Evolutionary conservation across 75 land plant genomes (phyloP).

Genomic region (Picea glauca): DNA sequence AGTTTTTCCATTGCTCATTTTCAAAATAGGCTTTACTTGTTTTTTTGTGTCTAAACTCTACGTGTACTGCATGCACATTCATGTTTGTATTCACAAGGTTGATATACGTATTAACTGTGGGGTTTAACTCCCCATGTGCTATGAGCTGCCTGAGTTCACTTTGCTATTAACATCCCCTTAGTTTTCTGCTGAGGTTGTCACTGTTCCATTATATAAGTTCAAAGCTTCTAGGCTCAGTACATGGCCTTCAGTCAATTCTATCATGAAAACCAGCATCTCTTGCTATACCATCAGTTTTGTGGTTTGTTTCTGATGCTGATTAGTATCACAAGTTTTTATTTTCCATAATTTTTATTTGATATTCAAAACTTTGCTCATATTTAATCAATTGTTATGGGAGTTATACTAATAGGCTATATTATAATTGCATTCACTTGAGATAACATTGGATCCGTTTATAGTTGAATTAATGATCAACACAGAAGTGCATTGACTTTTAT

Average conservation of each 20-base stretch:
- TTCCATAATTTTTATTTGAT: not conserved
- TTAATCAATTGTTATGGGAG: no score
- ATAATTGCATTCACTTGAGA: no score
- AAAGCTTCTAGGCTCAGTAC: not conserved
- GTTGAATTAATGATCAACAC: no score
- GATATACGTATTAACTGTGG: not conserved
- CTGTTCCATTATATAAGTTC: not conserved
- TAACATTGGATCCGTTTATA: no score
- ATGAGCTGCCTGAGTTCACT: not conserved
- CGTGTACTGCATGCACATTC: not conserved
- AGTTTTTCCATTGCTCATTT: not conserved
- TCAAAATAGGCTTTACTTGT: not conserved
- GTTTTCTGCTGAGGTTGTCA: not conserved
- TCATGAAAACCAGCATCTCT: not conserved
- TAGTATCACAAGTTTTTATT: not conserved
- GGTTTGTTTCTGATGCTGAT: not conserved
- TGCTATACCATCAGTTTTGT: not conserved
- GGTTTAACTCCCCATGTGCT: not conserved
- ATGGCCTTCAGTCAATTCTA: not conserved
- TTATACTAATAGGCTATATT: no score
- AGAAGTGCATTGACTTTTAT: no score
- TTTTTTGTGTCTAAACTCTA: not conserved
- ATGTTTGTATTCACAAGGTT: not conserved
- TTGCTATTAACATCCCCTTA: not conserved
- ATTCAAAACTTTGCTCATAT: no score